Evolutionary conservation across 441 rosid genomes (phyloP), one percentile per base, ranked within the genome.

Genomic region (Mallotus repandus): DNA sequence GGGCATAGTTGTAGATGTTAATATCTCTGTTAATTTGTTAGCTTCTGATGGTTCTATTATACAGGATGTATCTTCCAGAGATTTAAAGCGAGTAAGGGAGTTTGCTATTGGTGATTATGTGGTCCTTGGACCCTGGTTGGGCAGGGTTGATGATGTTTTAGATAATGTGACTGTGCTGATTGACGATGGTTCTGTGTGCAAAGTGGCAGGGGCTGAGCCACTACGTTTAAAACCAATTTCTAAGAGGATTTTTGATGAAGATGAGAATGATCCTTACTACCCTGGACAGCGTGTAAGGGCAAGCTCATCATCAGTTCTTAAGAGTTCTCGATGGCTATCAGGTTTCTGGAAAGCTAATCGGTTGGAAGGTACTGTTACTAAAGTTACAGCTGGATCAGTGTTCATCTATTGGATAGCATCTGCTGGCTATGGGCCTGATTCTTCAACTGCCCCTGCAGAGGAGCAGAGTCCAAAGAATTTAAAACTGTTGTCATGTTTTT

Each of bases 221-320:
- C 81, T 79, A 68, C 90, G 72, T 43, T 87, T 93, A 63, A 89
- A 76, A 85, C 97, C 99, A 68, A 78, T 85, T 67, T 75, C 89
- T 70, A 87, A 84, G 83, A 90, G 84, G 75, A 75, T 86, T 58
- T 89, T 96, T 73, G 96, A 96, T 80, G 99, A 89, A 81, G 94
- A 92, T 76, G 89, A 91, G 22, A 84, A 91, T 79, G 89, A 82
- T 75, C 92, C 97, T 18, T 96, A 92, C 82, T 82, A 94, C 77
- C 98, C 98, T 45, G 98, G 99, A 60, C 99, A 93, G 84, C 97
- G 93, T 38, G 99, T 96, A 66, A 91, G 75, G 79, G 99, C 97
- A 43, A 88, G 78, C 76, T 91, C 98, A 69, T 92, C 97, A 13
- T 90, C 98, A 2, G 82, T 92, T 72, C 92, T 88, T 74, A 93